Conservation (phyloP, 2,329 filamentous ascomycete genomes). For the Cercospora sojina region DNA sequence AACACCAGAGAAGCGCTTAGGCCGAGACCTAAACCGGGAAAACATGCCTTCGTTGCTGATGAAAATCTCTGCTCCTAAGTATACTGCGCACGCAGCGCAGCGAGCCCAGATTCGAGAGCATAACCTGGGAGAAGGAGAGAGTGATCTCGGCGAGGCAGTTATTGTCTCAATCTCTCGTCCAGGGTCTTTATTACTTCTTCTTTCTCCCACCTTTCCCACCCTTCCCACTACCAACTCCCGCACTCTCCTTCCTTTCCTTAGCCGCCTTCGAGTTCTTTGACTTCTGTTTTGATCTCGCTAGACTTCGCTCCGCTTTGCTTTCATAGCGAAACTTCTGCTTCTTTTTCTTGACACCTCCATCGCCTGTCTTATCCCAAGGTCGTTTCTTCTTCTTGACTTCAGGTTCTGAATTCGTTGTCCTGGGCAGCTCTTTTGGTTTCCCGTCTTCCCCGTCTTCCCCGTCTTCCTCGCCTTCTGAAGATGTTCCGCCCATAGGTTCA, state of each 20-base stretch:
- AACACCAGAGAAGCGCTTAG: too few species aligned
- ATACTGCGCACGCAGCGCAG: too few species aligned
- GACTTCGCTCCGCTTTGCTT: conserved; percentile 75
- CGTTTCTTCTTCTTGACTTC: conserved; percentile 40
- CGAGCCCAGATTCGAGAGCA: too few species aligned
- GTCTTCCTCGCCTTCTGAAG: conserved; percentile 37
- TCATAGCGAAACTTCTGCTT: conserved; percentile 95
- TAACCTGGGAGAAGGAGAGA: too few species aligned
- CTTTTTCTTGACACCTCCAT: conserved; percentile 53
- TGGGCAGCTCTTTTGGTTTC: conserved; percentile 26
- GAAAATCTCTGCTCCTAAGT: too few species aligned
- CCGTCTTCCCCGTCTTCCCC: conserved; percentile 37
- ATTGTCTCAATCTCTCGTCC: too few species aligned
- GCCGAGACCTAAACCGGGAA: too few species aligned
- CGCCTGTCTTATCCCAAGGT: conserved; percentile 52
- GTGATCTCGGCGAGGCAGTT: too few species aligned
- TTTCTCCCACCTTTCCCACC: not conserved
- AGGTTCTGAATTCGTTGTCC: not conserved
- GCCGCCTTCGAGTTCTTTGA: conserved; percentile 70
- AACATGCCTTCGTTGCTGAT: too few species aligned
- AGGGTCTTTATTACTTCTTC: too few species aligned
- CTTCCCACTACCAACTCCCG: not conserved
- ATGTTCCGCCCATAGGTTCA: conserved; percentile 68
- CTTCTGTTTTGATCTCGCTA: conserved; percentile 61
- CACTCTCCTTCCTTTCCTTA: conserved; percentile 12